Base-by-base conservation (phyloP, 148 eudicot genomes). In the Dianthus caryophyllus region DNA sequence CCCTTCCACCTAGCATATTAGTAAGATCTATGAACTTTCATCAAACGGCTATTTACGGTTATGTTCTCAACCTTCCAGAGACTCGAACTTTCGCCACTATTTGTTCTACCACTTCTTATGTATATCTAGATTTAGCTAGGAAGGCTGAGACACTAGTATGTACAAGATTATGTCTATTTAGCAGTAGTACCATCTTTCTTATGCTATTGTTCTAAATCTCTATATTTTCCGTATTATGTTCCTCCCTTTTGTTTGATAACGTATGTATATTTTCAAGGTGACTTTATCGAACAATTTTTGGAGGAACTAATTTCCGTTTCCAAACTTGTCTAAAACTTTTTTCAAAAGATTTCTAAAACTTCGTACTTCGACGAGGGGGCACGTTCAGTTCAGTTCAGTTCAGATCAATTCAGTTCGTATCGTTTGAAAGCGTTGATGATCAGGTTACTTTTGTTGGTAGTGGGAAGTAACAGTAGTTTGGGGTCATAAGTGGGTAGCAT, bases 111-210 rank as follows among this genome's bases (percentile, higher is more conserved):
- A n/a, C n/a, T n/a, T n/a, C n/a, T n/a, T n/a, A 26, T 69, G 54
- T 75, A 54, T 71, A 69, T 75, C 65, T 44, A 64, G 69, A 46
- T 64, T 72, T 75, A 56, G 69, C 26, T 75, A 75, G 69, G 64
- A 68, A 24, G 73, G 63, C 20, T 26, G 29, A 27, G 26, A 48
- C 48, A 5, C 7, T 24, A 53, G 22, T 54, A 67, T 55, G 66
- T 62, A 62, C 12, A 44, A 43, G 66, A 22, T 44, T 39, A 63
- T 16, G 39, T 15, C 66, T 63, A 25, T 63, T 43, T 43, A 38
- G 31, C 16, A 27, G 14, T 16, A 27, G 51, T 62, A 44, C 16
- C 21, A n/a, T n/a, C n/a, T 36, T 38, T 24, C 50, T 16, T 24
- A 26, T 63, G 52, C 44, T 24, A 24, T 0, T 61, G 14, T 39